phyloP scores from a whole-genome alignment of 164 flowering plant species.

The Aristolochia fimbriata region DNA sequence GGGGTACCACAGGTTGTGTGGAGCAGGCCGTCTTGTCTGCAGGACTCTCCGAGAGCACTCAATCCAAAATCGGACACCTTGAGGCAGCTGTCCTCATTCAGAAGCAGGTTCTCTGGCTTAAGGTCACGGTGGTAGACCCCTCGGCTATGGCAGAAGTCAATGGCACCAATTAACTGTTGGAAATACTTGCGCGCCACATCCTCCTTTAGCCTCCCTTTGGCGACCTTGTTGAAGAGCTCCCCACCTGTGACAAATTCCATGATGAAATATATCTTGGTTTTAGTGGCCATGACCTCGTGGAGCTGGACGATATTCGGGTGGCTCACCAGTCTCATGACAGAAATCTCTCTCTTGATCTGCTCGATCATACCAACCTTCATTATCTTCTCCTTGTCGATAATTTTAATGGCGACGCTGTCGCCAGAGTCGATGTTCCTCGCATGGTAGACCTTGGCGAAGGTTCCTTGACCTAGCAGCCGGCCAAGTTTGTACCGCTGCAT shows the following conservation, averaged over 20 bases:
- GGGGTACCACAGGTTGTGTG: conserved; percentile 37
- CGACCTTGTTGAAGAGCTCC: conserved; percentile 27
- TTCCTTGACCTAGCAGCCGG: conserved; percentile 29
- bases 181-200: conserved; percentile 22
- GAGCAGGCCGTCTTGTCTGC: conserved; percentile 26
- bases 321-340: conserved; percentile 22
- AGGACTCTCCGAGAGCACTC: conserved; percentile 19
- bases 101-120: conserved; percentile 33
- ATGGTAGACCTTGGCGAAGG: conserved; percentile 30
- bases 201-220: conserved; percentile 27
- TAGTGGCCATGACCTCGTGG: conserved; percentile 30
- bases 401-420: conserved; percentile 27
- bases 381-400: conserved; percentile 27
- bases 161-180: conserved; percentile 23
- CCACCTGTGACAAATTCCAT: conserved; percentile 31
- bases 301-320: conserved; percentile 30
- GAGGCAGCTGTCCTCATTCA: conserved; percentile 26
- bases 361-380: conserved; percentile 21
- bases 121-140: conserved; percentile 37
- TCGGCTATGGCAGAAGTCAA: conserved; percentile 31
- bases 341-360: conserved; percentile 34
- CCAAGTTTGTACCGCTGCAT: conserved; percentile 30
- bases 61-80: conserved; percentile 32
- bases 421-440: conserved; percentile 20
- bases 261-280: conserved; percentile 22